phyloP scores from a whole-genome alignment of 768 basidiomycete species.

The Tylopilus subfusipes region DNA sequence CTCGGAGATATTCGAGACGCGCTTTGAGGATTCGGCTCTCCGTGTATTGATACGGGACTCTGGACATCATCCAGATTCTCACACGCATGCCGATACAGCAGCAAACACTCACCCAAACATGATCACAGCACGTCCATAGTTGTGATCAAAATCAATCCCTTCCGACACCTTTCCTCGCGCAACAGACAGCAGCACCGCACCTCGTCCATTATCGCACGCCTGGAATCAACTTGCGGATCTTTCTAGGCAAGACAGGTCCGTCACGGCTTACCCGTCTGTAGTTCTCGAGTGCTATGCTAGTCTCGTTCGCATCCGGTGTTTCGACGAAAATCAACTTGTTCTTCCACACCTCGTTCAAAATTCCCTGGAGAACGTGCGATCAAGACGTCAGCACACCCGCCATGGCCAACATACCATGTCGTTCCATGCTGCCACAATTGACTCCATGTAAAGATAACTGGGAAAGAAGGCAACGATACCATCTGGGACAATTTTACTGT shows the following conservation, averaged over 20 bases:
- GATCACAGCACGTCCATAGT: conserved; percentile 97
- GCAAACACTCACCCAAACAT: conserved; percentile 84
- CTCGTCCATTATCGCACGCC: conserved; percentile 99
- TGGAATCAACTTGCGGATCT: conserved; percentile 26
- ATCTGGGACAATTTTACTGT: conserved; percentile 96
- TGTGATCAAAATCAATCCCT: conserved; percentile 99
- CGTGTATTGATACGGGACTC: conserved; percentile 96
- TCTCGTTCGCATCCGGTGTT: conserved; percentile 98
- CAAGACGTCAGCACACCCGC: neutral
- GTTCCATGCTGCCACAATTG: conserved; percentile 99
- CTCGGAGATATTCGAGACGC: conserved; percentile 94
- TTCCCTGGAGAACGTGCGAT: conserved; percentile 58
- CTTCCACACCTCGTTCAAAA: conserved; percentile 99
- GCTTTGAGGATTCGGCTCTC: conserved; percentile 97
- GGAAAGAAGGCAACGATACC: conserved; percentile 99
- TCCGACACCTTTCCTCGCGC: conserved; percentile 99
- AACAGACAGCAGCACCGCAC: conserved; percentile 93
- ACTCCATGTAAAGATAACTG: conserved; percentile 99
- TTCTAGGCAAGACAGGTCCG: neutral
- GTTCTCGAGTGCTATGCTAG: conserved; percentile 95
- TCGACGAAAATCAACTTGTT: conserved; percentile 99
- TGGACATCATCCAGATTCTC: conserved; percentile 28
- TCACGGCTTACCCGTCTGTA: conserved; percentile 73
- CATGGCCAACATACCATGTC: conserved; percentile 79
- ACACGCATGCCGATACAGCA: neutral